phyloP scores from a whole-genome alignment of 139 green algal genomes.

The Coccomyxa sp. region DNA sequence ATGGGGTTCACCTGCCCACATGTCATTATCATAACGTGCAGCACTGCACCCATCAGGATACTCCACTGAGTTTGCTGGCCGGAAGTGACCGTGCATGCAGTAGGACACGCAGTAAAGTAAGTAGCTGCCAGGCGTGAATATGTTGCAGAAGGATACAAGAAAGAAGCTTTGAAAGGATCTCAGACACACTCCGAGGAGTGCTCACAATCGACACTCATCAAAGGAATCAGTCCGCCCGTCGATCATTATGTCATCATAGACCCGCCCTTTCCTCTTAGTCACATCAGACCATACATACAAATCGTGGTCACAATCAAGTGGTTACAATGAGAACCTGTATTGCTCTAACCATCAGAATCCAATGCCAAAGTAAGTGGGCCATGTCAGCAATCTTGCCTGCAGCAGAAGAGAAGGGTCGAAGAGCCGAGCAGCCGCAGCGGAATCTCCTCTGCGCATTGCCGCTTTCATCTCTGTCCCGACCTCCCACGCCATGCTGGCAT shows the following conservation, averaged over 20 bases:
- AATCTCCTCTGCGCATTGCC: neutral
- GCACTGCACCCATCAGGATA: neutral
- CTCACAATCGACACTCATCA: neutral
- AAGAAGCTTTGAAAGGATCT: neutral
- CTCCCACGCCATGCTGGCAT: no score
- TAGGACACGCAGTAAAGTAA: neutral
- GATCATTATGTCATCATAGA: neutral
- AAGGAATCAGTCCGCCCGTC: neutral
- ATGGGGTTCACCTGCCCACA: neutral
- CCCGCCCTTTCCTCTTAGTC: neutral
- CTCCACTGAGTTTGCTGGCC: neutral
- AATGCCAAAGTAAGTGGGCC: neutral
- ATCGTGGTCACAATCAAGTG: neutral
- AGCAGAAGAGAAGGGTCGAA: neutral
- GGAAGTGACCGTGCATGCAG: neutral
- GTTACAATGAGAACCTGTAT: neutral
- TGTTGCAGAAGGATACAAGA: neutral
- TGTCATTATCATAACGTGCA: neutral
- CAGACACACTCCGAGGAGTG: neutral
- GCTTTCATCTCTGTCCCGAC: no score
- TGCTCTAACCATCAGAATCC: neutral
- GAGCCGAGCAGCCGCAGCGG: neutral
- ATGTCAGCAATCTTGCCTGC: neutral
- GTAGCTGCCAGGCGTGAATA: neutral
- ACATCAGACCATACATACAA: neutral